A percentile compares a stretch with the other conserved stretches of the same genome.
Conservation (phyloP, 2,329 filamentous ascomycete species). For the Penicillium sp. region DNA sequence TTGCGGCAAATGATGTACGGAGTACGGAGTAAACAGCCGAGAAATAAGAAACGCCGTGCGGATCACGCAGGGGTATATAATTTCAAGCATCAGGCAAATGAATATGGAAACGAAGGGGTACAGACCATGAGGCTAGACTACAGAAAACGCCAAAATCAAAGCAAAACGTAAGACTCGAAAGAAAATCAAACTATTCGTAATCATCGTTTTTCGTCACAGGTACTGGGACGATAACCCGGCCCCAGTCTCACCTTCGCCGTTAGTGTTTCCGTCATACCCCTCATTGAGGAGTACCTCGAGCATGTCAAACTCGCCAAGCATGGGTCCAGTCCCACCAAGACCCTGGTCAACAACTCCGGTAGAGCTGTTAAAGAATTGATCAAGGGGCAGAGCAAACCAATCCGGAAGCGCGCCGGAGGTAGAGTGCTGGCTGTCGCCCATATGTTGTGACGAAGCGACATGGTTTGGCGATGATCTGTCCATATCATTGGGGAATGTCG, state of each 20-base stretch:
- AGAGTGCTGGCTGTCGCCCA: conserved; percentile 20
- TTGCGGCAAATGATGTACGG: not conserved
- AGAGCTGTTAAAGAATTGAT: conserved; percentile 48
- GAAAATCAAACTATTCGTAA: not conserved
- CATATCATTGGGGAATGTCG: conserved; percentile 27
- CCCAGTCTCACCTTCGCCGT: conserved; percentile 16
- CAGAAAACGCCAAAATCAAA: not conserved
- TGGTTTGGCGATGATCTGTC: conserved; percentile 23
- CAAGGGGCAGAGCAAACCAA: conserved; percentile 55
- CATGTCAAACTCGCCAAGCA: conserved; percentile 48
- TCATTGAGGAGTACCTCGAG: conserved; percentile 41
- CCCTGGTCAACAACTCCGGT: conserved; percentile 43
- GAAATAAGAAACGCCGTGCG: conserved; percentile 9
- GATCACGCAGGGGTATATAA: conserved; percentile 17
- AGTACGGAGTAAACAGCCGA: not conserved
- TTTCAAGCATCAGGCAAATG: conserved; percentile 1
- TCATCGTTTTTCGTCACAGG: conserved; percentile 11
- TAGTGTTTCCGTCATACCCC: conserved; percentile 28
- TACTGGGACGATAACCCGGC: conserved; percentile 25
- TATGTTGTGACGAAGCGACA: conserved; percentile 24
- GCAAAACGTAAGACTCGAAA: not conserved
- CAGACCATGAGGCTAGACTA: not conserved
- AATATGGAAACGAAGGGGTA: not conserved
- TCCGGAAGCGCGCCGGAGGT: conserved; percentile 38
- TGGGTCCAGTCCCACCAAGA: conserved; percentile 53